These are phyloP conservation scores for Myxozyma melibiosi DNA, from an alignment of 805 yeast genomes.

Conservation along the genomic window DNA sequence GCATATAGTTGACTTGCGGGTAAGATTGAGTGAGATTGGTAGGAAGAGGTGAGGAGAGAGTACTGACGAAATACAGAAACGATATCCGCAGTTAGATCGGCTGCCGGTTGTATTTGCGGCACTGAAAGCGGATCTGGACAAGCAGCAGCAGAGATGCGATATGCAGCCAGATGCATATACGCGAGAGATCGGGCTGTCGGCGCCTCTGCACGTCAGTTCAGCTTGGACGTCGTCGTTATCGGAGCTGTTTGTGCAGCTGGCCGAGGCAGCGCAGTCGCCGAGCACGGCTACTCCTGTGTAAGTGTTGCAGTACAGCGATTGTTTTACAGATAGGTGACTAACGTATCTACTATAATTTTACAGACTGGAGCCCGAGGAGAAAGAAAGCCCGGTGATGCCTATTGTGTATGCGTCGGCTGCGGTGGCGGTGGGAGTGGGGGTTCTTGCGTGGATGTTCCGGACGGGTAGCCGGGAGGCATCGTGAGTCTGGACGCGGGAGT, in stretches of 20 bases:
- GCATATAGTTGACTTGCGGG: constrained; percentile 69
- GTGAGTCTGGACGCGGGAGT: no score
- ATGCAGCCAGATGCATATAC: constrained; percentile 88
- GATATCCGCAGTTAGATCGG: constrained; percentile 57
- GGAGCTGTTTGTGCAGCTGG: constrained; percentile 82
- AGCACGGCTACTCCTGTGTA: constrained; percentile 59
- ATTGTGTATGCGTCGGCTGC: constrained; percentile 69
- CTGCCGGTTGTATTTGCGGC: constrained; percentile 90
- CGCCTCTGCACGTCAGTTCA: constrained; percentile 89
- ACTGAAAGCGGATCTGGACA: constrained; percentile 89
- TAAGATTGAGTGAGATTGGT: constrained; percentile 34
- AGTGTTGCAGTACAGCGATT: background rate
- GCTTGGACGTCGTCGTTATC: constrained; percentile 80
- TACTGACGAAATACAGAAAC: constrained; percentile 42
- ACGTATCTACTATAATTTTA: background rate
- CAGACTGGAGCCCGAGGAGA: constrained; percentile 52
- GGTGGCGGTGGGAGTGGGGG: constrained; percentile 62
- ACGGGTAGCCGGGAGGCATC: constrained; percentile 14
- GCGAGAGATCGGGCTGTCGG: constrained; percentile 60
- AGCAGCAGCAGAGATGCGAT: constrained; percentile 88
- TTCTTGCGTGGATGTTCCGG: constrained; percentile 67
- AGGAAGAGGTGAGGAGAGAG: background rate
- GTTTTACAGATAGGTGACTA: background rate
- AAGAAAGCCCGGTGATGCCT: constrained; percentile 53
- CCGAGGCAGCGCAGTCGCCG: constrained; percentile 84